A percentile compares a stretch with the other conserved stretches of the same genome.
Conservation (phyloP, 148 eudicot genomes). For the Chenopodium berlandieri region DNA sequence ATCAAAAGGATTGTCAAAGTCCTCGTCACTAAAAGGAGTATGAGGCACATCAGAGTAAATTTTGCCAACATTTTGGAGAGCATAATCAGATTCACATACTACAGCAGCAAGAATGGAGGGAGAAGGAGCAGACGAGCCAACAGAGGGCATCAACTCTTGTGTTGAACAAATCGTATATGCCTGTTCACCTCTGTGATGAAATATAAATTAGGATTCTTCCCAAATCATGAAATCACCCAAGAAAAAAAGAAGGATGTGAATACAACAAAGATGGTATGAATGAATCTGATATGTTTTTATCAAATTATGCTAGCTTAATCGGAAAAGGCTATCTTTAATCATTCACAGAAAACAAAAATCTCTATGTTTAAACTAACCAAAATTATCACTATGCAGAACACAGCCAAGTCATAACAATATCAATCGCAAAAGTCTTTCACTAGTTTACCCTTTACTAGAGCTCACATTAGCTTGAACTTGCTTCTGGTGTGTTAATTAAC, state of each 20-base stretch:
- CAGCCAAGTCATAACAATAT: background rate
- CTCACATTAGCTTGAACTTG: background rate
- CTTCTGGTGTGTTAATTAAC: background rate
- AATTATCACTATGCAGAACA: background rate
- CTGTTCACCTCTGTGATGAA: conserved; percentile 86
- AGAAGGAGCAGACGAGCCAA: conserved; percentile 83
- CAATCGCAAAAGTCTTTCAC: background rate
- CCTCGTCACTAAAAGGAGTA: conserved; percentile 48
- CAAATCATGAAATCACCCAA: background rate
- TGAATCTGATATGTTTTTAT: background rate
- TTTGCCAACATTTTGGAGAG: conserved; percentile 66
- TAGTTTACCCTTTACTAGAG: background rate
- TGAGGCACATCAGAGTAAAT: conserved; percentile 58
- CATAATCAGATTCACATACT: conserved; percentile 72
- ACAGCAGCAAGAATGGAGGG: conserved; percentile 84
- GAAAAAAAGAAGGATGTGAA: background rate
- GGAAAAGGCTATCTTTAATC: conserved; percentile 2
- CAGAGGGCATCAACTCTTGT: conserved; percentile 90
- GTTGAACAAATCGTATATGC: conserved; percentile 69
- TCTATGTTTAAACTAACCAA: background rate
- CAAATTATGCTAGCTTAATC: background rate
- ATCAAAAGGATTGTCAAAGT: conserved; percentile 70
- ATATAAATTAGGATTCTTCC: conserved; percentile 29
- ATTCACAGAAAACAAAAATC: background rate
- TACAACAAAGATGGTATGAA: background rate